Conservation (phyloP, 306 rosid genomes). For the Datisca glomerata region DNA sequence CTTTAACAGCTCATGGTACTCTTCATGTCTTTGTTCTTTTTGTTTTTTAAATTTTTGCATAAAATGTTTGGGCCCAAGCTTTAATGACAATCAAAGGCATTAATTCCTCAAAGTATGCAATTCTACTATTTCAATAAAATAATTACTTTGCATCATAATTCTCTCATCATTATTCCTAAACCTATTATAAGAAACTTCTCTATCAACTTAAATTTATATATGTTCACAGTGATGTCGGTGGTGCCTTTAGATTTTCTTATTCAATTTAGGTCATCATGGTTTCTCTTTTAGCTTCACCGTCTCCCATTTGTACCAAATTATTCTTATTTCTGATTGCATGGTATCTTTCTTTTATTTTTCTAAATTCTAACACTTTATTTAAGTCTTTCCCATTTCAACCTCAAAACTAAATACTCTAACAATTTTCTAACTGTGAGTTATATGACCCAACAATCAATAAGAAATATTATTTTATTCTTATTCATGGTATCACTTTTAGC, state of each 20-base stretch:
- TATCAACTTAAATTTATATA: conserved; percentile 10
- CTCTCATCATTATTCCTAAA: conserved; percentile 2
- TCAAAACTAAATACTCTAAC: no score
- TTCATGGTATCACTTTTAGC: no score
- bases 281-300: conserved; percentile 20
- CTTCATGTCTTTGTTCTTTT: no score
- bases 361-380: no score
- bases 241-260: conserved; percentile 16
- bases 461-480: no score
- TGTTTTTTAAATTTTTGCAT: no score
- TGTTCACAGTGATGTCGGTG: conserved; percentile 43
- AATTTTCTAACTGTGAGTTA: no score
- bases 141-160: conserved; percentile 8
- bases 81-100: conserved; percentile 15
- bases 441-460: no score
- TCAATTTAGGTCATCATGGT: conserved; percentile 32
- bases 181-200: conserved; percentile 13
- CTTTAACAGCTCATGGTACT: background rate
- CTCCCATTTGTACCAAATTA: conserved; percentile 23
- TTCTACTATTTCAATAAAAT: conserved; percentile 44
- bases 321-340: conserved; percentile 26
- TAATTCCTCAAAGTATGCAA: conserved; percentile 32
- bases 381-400: no score
- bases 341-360: no score
- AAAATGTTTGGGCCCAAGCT: conserved; percentile 19